Evolutionary conservation across 2,329 filamentous ascomycete species (phyloP), one percentile per base, ranked within the genome.

Genomic region (Sporothrix mexicana): DNA sequence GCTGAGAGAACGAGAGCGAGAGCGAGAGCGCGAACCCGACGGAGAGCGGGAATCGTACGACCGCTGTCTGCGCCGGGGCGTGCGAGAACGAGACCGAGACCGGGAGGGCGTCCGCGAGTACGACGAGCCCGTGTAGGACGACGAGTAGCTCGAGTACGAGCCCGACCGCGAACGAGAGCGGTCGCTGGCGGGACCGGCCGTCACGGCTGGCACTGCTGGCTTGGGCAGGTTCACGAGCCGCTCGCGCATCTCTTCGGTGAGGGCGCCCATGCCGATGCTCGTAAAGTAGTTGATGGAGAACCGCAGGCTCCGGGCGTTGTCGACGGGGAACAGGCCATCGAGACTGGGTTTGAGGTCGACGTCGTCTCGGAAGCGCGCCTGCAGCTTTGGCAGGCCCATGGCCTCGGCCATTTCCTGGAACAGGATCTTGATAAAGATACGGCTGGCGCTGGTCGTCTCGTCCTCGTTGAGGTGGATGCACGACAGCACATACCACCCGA

Each of bases 251-350:
- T 94, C 93, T 80, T 99, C 96, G 1, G 96, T 99, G 74, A 99
- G 87, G 30, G 89, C 90, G 80, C 96, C 96, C 93, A 99, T 97
- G 73, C 95, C 94, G 78, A 99, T 97, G 78, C 94, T 96, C 10
- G 96, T 99, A 81, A 99, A 98, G 86, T 98, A 99, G 83, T 99
- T 99, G 90, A 99, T 97, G 69, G 95, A 93, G 85, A 99, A 99
- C 71, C 95, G 91, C 53, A 95, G 94, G 82, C 98, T 96, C 79
- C 93, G 91, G 30, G 94, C 90, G 78, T 94, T 93, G 80, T 98
- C 95, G 74, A 86, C 91, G 0, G 96, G 96, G 86, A 99, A 98
- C 59, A 99, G 84, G 43, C 95, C 95, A 53, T 91, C 89, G 73
- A 98, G 89, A 80, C 89, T 92, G 68, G 94, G 90, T 74, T 91